Conservation (phyloP, 2,329 filamentous ascomycete genomes). For the Mycogone perniciosa region DNA sequence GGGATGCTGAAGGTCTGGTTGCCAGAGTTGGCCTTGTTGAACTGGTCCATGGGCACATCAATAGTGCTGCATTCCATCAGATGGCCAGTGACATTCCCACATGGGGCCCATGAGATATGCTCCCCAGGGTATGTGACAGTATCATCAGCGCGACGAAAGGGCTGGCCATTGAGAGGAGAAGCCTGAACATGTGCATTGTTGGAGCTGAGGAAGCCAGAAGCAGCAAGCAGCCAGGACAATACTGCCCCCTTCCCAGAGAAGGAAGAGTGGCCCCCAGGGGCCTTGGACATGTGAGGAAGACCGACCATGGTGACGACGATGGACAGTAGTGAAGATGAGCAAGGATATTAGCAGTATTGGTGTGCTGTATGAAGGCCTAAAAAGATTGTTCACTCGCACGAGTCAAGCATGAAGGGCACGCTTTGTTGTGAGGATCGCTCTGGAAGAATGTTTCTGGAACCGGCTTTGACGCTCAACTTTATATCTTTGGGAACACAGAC, state of each 20-base stretch:
- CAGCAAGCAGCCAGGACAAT: neutral
- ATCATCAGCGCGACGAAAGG: neutral
- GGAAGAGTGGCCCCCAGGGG: neutral
- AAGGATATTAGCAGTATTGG: too few species aligned
- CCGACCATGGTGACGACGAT: neutral
- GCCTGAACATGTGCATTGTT: neutral
- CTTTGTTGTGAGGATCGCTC: too few species aligned
- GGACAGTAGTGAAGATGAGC: neutral
- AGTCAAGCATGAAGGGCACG: too few species aligned
- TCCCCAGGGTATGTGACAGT: constrained; percentile 27
- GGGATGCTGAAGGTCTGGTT: constrained; percentile 38
- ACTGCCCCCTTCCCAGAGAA: neutral
- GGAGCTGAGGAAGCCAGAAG: neutral
- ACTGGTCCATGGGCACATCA: constrained; percentile 42
- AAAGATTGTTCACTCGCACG: too few species aligned
- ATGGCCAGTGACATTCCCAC: constrained; percentile 31
- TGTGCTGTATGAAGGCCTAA: too few species aligned
- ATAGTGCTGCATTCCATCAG: constrained; percentile 38
- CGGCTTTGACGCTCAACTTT: too few species aligned
- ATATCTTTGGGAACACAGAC: too few species aligned
- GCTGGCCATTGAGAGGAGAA: neutral
- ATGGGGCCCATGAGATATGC: constrained; percentile 32
- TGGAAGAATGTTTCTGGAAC: too few species aligned
- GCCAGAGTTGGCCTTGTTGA: constrained; percentile 25
- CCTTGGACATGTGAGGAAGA: neutral